Evolutionary conservation across 176 grass and related monocot genomes (phyloP), one percentile per base, ranked within the genome.

Genomic region (Canna indica): DNA sequence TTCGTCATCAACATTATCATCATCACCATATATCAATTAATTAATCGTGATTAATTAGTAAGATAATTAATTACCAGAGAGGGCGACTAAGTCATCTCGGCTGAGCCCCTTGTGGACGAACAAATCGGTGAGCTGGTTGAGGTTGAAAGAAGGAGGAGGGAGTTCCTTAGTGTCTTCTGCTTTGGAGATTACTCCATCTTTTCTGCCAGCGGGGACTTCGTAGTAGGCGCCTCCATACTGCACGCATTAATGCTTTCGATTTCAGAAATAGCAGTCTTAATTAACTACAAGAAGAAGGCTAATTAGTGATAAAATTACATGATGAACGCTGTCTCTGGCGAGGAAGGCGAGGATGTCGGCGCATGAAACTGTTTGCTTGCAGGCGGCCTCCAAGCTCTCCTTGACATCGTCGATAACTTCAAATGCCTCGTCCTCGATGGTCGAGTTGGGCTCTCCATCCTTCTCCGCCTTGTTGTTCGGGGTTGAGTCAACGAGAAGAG

Each of bases 191-290:
- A 15, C 27, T 24, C 94, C 94, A 77, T 97, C 94, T 44, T 84
- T 69, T 38, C 86, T 72, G 0, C 94, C 94, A 3, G 86, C 76
- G 17, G 82, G 84, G 44, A 97, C 89, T 31, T 79, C 71, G 71
- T 97, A 97, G 30, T 77, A 81, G 59, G 83, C 76, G 29, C 94
- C 94, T 29, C 94, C 94, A 18, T 77, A 73, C 94, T 97, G 28
- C 62, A 60, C 1, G 5, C 1, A 9, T 16, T 24, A 59, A 59
- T n/a, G 9, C 25, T 28, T 9, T 22, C 9, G 12, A 32, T 3
- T 12, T 2, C 57, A 0, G 2, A 31, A 60, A 25, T 12, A 27
- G 24, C 27, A 6, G 27, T 4, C 13, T 24, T 3, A 60, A 25
- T 0, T 8, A 25, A 9, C 24, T 27, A 32, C 4, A 18, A 62